Evolutionary conservation across 768 basidiomycete species (phyloP).

Genomic region (Mrakia gelida): DNA sequence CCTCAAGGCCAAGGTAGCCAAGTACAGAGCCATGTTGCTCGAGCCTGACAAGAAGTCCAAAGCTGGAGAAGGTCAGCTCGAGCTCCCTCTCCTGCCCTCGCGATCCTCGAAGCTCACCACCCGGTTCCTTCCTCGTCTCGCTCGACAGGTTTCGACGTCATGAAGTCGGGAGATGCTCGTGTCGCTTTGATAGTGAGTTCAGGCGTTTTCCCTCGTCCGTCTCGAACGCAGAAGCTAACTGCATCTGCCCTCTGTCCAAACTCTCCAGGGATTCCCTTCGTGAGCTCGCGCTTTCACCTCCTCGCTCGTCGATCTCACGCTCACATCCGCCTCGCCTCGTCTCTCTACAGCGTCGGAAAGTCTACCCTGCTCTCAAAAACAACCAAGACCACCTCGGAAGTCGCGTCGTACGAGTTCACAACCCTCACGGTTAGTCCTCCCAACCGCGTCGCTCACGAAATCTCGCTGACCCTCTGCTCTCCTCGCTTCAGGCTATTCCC

Average conservation of each 20-base stretch:
- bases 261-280: constrained; percentile 18
- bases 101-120: background rate
- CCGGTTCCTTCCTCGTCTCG: background rate
- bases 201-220: background rate
- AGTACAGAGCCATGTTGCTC: constrained; percentile 89
- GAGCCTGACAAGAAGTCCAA: constrained; percentile 84
- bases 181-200: constrained; percentile 33
- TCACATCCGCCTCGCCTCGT: background rate
- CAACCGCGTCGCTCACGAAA: background rate
- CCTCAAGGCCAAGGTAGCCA: constrained; percentile 88
- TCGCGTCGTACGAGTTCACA: constrained; percentile 94
- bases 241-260: background rate
- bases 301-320: background rate
- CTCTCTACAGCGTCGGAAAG: constrained; percentile 47
- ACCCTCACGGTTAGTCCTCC: constrained; percentile 64
- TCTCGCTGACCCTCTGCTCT: background rate
- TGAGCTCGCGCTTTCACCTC: background rate
- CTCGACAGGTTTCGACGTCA: constrained; percentile 21
- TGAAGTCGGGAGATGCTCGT: constrained; percentile 40
- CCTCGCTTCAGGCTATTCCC: constrained; percentile 66
- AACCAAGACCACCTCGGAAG: constrained; percentile 81
- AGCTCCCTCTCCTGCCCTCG: background rate
- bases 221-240: background rate
- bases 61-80: constrained; percentile 57
- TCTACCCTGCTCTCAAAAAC: constrained; percentile 87